phyloP scores from a whole-genome alignment of 768 basidiomycete genomes.

The Auriculariales sp. region DNA sequence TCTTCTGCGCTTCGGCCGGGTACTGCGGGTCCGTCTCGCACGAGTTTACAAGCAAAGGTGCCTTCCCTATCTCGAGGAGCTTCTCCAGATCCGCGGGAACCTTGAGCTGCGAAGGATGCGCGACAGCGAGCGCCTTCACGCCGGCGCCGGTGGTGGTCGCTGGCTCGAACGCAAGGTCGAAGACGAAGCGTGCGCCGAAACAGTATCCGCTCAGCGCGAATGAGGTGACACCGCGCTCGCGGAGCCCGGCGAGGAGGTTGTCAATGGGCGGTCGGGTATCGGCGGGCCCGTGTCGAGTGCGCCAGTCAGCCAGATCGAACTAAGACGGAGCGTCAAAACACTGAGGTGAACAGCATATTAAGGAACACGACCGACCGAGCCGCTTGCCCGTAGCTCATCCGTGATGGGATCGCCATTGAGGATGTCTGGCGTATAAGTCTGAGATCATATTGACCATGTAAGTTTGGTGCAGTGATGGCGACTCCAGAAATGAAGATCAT shows the following conservation, averaged over 20 bases:
- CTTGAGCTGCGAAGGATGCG: conserved; percentile 5
- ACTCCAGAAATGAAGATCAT: no score
- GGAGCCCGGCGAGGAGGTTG: conserved; percentile 3
- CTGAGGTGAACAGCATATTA: neutral
- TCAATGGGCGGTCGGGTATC: conserved; percentile 5
- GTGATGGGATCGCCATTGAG: conserved; percentile 5
- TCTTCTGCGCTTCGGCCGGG: conserved; percentile 7
- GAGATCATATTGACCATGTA: neutral
- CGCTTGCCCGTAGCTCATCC: neutral
- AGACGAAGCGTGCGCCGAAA: conserved; percentile 2
- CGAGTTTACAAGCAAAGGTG: conserved; percentile 54
- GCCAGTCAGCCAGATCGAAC: conserved; percentile 3
- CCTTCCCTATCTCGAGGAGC: conserved; percentile 19
- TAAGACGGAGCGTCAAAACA: neutral
- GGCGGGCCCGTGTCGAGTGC: neutral
- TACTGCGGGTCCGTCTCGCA: conserved; percentile 18
- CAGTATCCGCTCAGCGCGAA: neutral
- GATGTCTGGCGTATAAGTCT: conserved; percentile 3
- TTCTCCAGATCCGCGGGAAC: conserved; percentile 5
- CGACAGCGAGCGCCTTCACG: conserved; percentile 3
- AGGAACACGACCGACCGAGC: neutral
- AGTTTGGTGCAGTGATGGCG: neutral
- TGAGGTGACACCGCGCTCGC: conserved; percentile 3
- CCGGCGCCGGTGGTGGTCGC: no score
- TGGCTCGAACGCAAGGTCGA: conserved; percentile 7